These are phyloP conservation scores for Lanmaoa rubissima DNA, from an alignment of 768 basidiomycete genomes.

Conservation along the genomic window DNA sequence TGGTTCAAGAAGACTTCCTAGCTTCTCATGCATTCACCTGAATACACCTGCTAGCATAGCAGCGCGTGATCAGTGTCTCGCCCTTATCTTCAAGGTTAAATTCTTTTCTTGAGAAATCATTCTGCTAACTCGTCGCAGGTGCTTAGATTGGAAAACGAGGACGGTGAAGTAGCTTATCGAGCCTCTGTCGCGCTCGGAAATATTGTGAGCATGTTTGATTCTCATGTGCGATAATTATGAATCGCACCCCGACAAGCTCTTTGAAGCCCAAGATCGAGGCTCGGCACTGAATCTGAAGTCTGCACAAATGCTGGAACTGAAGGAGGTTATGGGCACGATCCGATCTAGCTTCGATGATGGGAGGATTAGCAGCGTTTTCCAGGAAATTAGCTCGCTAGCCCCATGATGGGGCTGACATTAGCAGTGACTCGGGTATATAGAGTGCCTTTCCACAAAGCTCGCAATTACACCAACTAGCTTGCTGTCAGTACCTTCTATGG, in stretches of 20 bases:
- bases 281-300: conserved; percentile 23
- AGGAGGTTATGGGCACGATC: conserved; percentile 38
- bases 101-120: background rate
- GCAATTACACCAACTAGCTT: background rate
- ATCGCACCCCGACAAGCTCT: conserved; percentile 39
- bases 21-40: conserved; percentile 62
- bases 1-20: conserved; percentile 27
- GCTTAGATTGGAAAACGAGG: conserved; percentile 44
- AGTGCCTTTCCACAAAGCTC: background rate
- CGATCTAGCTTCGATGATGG: conserved; percentile 55
- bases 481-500: background rate
- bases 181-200: conserved; percentile 73
- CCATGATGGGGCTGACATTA: conserved; percentile 1
- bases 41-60: conserved; percentile 39
- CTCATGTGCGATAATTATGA: background rate
- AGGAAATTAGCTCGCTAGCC: conserved; percentile 48
- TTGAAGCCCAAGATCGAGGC: conserved; percentile 42
- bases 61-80: conserved; percentile 43
- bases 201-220: conserved; percentile 42
- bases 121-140: conserved; percentile 19
- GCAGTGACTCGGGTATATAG: background rate
- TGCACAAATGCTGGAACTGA: conserved; percentile 41
- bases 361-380: conserved; percentile 50
- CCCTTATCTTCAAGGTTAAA: conserved; percentile 46
- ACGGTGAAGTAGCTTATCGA: conserved; percentile 71